A percentile compares a stretch with the other conserved stretches of the same genome.
Conservation (phyloP, 1,139 yeast genomes). For the Geotrichum cucujoidarum region DNA sequence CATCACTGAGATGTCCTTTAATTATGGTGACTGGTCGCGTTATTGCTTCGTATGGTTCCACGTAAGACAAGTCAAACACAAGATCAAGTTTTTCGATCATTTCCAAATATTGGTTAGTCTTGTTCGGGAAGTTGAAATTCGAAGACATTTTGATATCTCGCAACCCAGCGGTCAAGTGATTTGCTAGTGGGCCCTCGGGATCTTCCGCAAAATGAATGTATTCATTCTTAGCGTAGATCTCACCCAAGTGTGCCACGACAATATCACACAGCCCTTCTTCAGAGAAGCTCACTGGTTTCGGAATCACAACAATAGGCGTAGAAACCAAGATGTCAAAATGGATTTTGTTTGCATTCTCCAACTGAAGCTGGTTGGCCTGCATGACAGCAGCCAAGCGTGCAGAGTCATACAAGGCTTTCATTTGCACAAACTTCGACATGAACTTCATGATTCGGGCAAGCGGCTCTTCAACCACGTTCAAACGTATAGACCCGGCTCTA, state of each 20-base stretch:
- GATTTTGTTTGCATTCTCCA: constrained; percentile 58
- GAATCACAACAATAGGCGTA: constrained; percentile 82
- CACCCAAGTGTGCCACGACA: constrained; percentile 75
- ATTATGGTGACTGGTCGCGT: constrained; percentile 52
- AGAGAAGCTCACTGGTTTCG: constrained; percentile 41
- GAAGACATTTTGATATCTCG: constrained; percentile 66
- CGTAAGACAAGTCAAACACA: constrained; percentile 55
- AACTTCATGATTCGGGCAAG: constrained; percentile 62
- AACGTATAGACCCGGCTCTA: constrained; percentile 66
- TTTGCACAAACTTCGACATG: constrained; percentile 67
- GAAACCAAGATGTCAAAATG: constrained; percentile 65
- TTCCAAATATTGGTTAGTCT: constrained; percentile 50
- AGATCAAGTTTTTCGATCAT: constrained; percentile 70
- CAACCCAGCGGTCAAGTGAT: constrained; percentile 65
- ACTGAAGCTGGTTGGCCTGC: constrained; percentile 61
- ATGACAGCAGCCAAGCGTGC: constrained; percentile 83
- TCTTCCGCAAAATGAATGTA: constrained; percentile 40
- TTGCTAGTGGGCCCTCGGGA: constrained; percentile 28
- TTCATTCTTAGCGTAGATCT: constrained; percentile 63
- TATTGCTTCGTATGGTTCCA: constrained; percentile 36
- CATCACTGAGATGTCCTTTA: constrained; percentile 59
- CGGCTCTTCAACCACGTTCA: constrained; percentile 80
- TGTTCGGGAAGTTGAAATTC: constrained; percentile 47
- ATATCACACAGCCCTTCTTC: constrained; percentile 45
- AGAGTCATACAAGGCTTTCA: constrained; percentile 82